A percentile compares a stretch with the other conserved stretches of the same genome.
Evolutionary conservation across 1,284 basidiomycete species (phyloP).

Genomic region (Veloporphyrellus conicus): DNA sequence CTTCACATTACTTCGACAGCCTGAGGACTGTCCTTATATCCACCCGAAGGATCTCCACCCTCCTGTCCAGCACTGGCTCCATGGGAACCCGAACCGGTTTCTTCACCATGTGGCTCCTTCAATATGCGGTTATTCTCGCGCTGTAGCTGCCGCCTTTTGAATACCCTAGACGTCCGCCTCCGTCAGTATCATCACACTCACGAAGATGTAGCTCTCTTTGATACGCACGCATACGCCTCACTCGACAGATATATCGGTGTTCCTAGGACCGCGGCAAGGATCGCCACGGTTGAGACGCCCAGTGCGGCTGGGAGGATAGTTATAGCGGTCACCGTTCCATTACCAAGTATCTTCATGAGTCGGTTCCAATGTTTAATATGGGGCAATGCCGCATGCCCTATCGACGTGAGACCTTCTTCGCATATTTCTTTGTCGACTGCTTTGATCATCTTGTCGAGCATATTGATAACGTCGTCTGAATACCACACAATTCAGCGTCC

Average conservation of each 20-base stretch:
- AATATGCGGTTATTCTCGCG: constrained; percentile 7
- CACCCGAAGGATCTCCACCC: neutral
- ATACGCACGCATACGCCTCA: constrained; percentile 15
- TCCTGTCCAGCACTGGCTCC: too few relatives aligned
- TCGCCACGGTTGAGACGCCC: constrained; percentile 16
- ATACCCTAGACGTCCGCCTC: constrained; percentile 4
- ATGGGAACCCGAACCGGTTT: too few relatives aligned
- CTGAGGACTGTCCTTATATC: neutral
- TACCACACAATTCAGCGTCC: neutral
- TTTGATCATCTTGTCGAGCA: too few relatives aligned
- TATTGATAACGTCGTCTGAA: constrained; percentile 21
- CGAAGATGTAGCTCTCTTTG: too few relatives aligned
- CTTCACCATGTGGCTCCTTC: neutral
- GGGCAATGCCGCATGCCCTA: too few relatives aligned
- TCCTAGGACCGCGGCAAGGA: constrained; percentile 5
- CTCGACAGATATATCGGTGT: constrained; percentile 15
- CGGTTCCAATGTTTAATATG: constrained; percentile 19
- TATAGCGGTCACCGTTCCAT: constrained; percentile 1
- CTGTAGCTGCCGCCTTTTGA: neutral
- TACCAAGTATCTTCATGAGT: constrained; percentile 7
- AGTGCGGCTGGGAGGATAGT: constrained; percentile 14
- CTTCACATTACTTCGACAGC: neutral
- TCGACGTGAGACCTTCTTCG: too few relatives aligned
- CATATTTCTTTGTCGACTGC: too few relatives aligned
- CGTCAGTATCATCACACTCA: constrained; percentile 3